phyloP scores from a whole-genome alignment of 495 filamentous ascomycete genomes.

The Jackrogersella minutella region DNA sequence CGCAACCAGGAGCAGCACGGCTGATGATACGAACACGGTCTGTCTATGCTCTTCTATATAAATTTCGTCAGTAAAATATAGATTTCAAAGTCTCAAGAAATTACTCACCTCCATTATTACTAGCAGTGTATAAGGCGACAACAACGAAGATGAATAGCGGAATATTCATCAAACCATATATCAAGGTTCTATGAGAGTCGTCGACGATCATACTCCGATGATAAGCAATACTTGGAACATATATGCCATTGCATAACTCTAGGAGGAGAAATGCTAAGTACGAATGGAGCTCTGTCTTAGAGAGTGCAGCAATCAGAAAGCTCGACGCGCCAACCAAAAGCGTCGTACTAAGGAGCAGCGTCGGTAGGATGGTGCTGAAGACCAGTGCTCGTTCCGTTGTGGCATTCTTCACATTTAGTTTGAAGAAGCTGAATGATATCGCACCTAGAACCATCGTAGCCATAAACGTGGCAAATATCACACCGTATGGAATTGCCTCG shows the following conservation, averaged over 20 bases:
- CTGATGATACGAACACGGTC: constrained; percentile 39
- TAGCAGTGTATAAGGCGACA: constrained; percentile 48
- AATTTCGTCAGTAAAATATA: no score
- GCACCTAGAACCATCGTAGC: constrained; percentile 57
- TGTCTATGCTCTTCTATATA: constrained; percentile 26
- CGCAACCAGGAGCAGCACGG: constrained; percentile 35
- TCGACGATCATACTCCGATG: constrained; percentile 53
- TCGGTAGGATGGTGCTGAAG: constrained; percentile 23
- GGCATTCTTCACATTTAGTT: neutral
- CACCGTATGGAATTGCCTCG: constrained; percentile 49
- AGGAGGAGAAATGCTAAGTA: constrained; percentile 53
- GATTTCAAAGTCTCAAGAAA: no score
- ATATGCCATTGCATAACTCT: constrained; percentile 57
- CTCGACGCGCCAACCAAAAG: constrained; percentile 35
- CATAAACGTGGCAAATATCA: constrained; percentile 60
- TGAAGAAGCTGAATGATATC: constrained; percentile 44
- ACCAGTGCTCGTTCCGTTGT: neutral
- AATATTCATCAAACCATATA: constrained; percentile 57
- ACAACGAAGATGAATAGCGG: constrained; percentile 59
- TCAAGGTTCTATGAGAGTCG: constrained; percentile 49
- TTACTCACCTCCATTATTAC: constrained; percentile 43
- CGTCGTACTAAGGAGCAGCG: constrained; percentile 40
- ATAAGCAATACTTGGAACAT: constrained; percentile 55
- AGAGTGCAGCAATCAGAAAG: constrained; percentile 45
- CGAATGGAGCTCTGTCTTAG: constrained; percentile 42